Evolutionary conservation across 495 filamentous ascomycete species (phyloP).

Genomic region (Penicillium simplicissimum): DNA sequence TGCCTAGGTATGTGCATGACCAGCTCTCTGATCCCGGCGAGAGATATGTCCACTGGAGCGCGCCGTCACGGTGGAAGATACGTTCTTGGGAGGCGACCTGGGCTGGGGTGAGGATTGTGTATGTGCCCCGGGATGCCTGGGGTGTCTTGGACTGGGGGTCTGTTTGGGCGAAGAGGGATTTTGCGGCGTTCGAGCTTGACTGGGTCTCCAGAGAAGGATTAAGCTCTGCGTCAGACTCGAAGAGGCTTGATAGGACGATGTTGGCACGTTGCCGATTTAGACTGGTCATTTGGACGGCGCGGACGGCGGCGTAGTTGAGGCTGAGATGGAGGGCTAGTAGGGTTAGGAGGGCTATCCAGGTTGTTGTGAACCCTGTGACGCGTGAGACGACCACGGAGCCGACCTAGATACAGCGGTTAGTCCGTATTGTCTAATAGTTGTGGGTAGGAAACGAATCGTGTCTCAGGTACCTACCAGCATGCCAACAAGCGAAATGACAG

Average conservation of each 20-base stretch:
- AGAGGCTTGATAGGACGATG: slow-evolving; percentile 67
- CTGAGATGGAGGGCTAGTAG: slow-evolving; percentile 74
- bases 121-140: too few relatives aligned
- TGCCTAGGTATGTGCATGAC: slow-evolving; percentile 20
- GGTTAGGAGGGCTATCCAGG: slow-evolving; percentile 71
- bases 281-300: slow-evolving; percentile 78
- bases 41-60: slow-evolving; percentile 51
- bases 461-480: slow-evolving; percentile 66
- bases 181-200: not conserved
- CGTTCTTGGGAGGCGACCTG: slow-evolving; percentile 66
- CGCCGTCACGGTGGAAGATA: slow-evolving; percentile 67
- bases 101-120: slow-evolving; percentile 55
- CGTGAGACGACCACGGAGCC: slow-evolving; percentile 79
- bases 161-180: not conserved
- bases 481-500: slow-evolving; percentile 83
- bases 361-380: slow-evolving; percentile 67
- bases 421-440: not conserved
- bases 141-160: not conserved
- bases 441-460: not conserved
- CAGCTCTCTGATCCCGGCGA: too few relatives aligned
- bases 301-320: slow-evolving; percentile 84
- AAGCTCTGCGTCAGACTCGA: slow-evolving; percentile 41
- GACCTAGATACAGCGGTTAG: slow-evolving; percentile 40
- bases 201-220: not conserved
- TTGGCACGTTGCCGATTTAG: slow-evolving; percentile 86